Percentiles rank a stretch among this genome's conserved stretches.
phyloP scores from a whole-genome alignment of 345 rosid species.

The Moricandia arvensis region DNA sequence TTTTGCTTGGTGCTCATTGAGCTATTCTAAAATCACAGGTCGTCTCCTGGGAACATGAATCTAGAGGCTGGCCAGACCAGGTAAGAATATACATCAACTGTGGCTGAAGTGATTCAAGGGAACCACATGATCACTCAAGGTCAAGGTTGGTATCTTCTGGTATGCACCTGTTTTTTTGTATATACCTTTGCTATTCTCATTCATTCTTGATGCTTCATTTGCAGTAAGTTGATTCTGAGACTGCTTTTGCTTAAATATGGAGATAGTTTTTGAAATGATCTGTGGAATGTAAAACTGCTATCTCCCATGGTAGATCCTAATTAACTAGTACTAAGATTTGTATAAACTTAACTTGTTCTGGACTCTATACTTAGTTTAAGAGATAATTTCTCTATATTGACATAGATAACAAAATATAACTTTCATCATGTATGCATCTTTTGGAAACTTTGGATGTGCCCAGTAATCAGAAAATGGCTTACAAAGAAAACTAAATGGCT shows the following conservation, averaged over 20 bases:
- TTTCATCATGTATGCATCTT: constrained; percentile 25
- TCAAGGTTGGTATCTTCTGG: constrained; percentile 41
- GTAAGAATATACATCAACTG: constrained; percentile 49
- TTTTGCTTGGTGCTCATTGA: constrained; percentile 12
- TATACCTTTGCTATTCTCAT: neutral
- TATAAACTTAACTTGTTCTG: constrained; percentile 1
- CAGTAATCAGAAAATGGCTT: constrained; percentile 21
- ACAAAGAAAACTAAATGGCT: constrained; percentile 13
- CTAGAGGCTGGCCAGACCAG: constrained; percentile 36
- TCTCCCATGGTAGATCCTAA: neutral
- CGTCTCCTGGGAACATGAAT: constrained; percentile 49
- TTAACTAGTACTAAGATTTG: neutral
- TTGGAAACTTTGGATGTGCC: constrained; percentile 1
- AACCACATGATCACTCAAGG: constrained; percentile 44
- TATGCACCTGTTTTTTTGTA: neutral
- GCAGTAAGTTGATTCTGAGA: constrained; percentile 43
- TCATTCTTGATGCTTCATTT: constrained; percentile 19
- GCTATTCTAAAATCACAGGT: constrained; percentile 31
- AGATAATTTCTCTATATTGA: constrained; percentile 9
- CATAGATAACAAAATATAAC: constrained; percentile 19
- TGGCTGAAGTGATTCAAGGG: constrained; percentile 44
- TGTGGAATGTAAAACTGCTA: neutral
- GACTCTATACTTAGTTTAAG: neutral
- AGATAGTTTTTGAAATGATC: neutral
- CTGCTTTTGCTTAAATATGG: neutral